Evolutionary conservation across 768 basidiomycete species (phyloP).

Genomic region (Calocera viscosa): DNA sequence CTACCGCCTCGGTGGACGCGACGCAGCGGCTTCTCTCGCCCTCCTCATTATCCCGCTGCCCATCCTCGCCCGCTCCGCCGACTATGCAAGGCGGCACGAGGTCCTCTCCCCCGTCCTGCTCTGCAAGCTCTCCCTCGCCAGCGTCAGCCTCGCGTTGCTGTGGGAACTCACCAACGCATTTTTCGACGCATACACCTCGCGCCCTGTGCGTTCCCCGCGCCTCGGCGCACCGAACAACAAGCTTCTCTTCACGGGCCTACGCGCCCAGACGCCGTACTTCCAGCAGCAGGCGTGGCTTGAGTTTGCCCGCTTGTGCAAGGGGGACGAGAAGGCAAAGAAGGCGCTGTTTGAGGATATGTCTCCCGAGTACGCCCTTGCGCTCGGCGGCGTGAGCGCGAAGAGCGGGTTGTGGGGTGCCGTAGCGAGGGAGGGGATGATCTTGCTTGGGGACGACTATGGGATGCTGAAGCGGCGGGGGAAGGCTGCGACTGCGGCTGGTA

Average conservation of each 20-base stretch:
- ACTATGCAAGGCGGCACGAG: background rate
- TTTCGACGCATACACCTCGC: background rate
- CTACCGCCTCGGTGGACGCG: background rate
- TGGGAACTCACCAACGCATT: background rate
- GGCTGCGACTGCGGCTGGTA: background rate
- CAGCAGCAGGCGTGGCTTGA: background rate
- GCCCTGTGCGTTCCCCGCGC: background rate
- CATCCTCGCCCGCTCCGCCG: background rate
- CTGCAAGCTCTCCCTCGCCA: background rate
- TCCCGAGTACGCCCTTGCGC: background rate
- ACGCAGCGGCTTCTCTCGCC: background rate
- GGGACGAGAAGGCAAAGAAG: background rate
- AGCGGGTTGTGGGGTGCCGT: background rate
- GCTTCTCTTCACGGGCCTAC: background rate
- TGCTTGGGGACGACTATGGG: background rate
- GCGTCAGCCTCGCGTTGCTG: background rate
- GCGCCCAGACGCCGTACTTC: background rate
- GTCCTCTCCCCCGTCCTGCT: background rate
- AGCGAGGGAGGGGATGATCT: background rate
- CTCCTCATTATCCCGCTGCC: background rate
- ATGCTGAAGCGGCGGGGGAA: background rate
- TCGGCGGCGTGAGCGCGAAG: background rate
- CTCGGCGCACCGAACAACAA: background rate
- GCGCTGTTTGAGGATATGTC: background rate
- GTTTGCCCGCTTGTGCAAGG: background rate